Base-by-base conservation (phyloP, 257 asterid species). In the Solanum lignicaule region DNA sequence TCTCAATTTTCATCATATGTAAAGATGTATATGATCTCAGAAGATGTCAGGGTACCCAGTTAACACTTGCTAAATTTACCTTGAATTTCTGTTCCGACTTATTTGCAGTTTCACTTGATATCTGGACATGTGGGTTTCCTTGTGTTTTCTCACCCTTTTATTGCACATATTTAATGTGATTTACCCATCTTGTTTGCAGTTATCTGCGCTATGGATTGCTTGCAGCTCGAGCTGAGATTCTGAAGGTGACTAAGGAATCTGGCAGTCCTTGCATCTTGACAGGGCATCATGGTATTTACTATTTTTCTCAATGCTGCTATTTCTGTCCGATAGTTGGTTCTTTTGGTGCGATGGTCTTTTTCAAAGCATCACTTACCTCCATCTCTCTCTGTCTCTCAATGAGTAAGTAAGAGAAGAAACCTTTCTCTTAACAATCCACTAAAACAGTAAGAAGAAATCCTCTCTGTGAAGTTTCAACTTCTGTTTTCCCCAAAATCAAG, bases 211-310 rank as follows among this genome's bases (percentile, higher is more conserved):
- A 91, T 87, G 93, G 93, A 52, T 88, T 91, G 90, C 85, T 91
- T 41, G 93, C 93, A 58, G 93, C 93, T 86, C 92, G 93, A 88
- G 93, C 92, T 88, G 93, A 91, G 90, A 90, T 91, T 85, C 86
- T 91, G 89, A 91, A 91, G 88, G 91, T 87, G 86, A 87, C 91
- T 21, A 89, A 75, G 38, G 92, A 88, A 72, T 89, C 93, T 29
- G 90, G 90, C 83, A 91, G 86, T 36, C 93, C 93, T n/a, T 91
- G 93, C 86, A 76, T 91, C 86, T 87, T 91, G 87, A 90, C 88
- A 60, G 93, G 93, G 25, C 86, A 87, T 89, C 87, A 89, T 87
- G 93, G 93, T 91, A 91, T 39, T 86, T 38, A 72, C 69, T 58
- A 13, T 20, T 81, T 10, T 20, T 81, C 68, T 46, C 69, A 27